Evolutionary conservation across 2,329 filamentous ascomycete genomes (phyloP).

Genomic region (Moelleriella libera): DNA sequence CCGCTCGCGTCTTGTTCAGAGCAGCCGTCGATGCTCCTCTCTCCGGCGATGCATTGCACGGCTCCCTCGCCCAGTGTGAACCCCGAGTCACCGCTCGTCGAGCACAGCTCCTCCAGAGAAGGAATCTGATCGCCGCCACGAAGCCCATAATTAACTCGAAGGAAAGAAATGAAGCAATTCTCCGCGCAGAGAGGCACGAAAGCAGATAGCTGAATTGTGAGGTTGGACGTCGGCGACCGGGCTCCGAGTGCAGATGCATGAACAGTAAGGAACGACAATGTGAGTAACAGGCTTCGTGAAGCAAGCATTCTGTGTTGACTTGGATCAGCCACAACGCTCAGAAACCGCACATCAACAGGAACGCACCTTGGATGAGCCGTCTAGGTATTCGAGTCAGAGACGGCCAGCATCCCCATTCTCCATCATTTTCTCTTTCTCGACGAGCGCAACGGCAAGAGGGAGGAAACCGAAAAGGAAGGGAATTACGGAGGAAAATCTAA

Average conservation of each 20-base stretch:
- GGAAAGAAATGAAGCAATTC: constrained; percentile 47
- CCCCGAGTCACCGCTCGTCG: constrained; percentile 39
- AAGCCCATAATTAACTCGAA: constrained; percentile 42
- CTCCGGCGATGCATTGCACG: constrained; percentile 49
- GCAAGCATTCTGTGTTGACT: constrained; percentile 14
- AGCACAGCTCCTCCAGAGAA: constrained; percentile 51
- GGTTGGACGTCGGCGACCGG: constrained; percentile 7
- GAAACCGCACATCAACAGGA: background rate
- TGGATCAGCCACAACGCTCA: too few species aligned
- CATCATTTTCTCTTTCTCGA: background rate
- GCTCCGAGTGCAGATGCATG: constrained; percentile 12
- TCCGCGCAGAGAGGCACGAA: constrained; percentile 45
- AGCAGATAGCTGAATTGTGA: constrained; percentile 23
- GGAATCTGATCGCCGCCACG: constrained; percentile 32
- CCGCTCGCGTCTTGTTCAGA: constrained; percentile 23
- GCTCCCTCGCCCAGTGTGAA: constrained; percentile 62
- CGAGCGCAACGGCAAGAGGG: too few species aligned
- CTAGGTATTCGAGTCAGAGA: constrained; percentile 5
- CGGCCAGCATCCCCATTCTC: constrained; percentile 3
- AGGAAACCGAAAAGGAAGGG: too few species aligned
- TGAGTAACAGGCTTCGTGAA: constrained; percentile 5
- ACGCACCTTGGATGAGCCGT: constrained; percentile 6
- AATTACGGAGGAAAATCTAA: too few species aligned
- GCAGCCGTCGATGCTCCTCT: constrained; percentile 36
- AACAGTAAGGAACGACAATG: constrained; percentile 16